Percentiles rank a stretch among this genome's conserved stretches.
These are phyloP conservation scores for Quercus wislizeni DNA, from an alignment of 306 rosid genomes.

Conservation along the genomic window DNA sequence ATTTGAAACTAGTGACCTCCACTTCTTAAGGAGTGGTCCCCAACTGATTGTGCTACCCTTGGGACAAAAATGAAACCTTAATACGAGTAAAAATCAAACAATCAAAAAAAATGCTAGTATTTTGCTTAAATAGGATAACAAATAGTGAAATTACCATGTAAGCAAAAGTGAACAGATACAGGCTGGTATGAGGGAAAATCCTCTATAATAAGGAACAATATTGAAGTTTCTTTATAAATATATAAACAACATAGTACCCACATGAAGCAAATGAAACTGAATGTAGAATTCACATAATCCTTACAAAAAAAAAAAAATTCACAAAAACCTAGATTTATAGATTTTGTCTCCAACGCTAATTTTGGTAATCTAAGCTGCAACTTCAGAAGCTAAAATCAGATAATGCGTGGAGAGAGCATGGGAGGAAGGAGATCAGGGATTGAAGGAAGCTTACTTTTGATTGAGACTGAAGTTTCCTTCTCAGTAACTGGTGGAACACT, in stretches of 20 bases:
- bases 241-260: neutral
- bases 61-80: no score
- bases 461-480: constrained; percentile 66
- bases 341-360: neutral
- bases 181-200: neutral
- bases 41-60: no score
- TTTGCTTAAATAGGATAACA: neutral
- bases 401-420: neutral
- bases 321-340: neutral
- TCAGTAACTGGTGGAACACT: constrained; percentile 63
- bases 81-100: neutral
- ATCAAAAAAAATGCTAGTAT: neutral
- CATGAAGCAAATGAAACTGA: neutral
- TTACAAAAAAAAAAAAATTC: neutral
- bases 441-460: constrained; percentile 44
- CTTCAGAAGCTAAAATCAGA: neutral
- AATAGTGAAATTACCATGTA: neutral
- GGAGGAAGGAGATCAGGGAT: neutral
- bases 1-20: no score
- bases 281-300: neutral
- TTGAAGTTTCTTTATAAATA: neutral
- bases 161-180: neutral
- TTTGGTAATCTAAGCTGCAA: neutral
- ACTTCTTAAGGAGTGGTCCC: no score
- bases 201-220: neutral